Evolutionary conservation across 148 eudicot genomes (phyloP).

Genomic region (Heliamphora exappendiculata): DNA sequence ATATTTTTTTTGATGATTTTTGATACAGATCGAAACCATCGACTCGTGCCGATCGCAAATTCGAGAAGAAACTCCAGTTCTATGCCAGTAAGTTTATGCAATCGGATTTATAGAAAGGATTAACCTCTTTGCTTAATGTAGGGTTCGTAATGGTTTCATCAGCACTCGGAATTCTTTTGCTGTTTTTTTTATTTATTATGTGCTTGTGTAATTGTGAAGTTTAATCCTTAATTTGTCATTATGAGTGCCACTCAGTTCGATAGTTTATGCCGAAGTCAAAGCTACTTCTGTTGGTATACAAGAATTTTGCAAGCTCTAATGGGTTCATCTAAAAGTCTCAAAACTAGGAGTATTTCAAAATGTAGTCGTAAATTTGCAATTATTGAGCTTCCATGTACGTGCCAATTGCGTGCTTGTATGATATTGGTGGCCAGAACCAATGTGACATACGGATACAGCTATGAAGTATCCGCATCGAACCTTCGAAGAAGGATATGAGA

Average conservation of each 20-base stretch:
- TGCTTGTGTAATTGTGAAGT: not conserved
- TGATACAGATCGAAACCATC: conserved; percentile 31
- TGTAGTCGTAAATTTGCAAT: not conserved
- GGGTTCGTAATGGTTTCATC: not conserved
- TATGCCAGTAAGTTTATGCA: conserved; percentile 44
- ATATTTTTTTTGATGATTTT: not conserved
- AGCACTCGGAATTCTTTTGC: not conserved
- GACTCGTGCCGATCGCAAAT: conserved; percentile 50
- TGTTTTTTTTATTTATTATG: not conserved
- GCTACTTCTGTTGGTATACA: not conserved
- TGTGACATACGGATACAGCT: too few relatives aligned
- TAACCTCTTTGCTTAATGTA: not conserved
- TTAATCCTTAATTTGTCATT: not conserved
- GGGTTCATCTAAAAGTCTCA: not conserved
- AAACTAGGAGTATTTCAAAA: not conserved
- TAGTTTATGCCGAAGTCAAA: not conserved
- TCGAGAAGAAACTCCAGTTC: conserved; percentile 60
- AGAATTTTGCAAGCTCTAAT: not conserved
- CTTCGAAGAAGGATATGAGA: too few relatives aligned
- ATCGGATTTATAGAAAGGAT: not conserved
- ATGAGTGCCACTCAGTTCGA: not conserved
- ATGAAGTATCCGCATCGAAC: too few relatives aligned
- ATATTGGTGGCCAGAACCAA: too few relatives aligned
- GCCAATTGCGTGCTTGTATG: not conserved
- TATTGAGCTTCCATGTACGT: not conserved